Percentiles rank a stretch among this genome's conserved stretches.
Evolutionary conservation across 768 basidiomycete genomes (phyloP).

Genomic region (Rhizopogon roseolus): DNA sequence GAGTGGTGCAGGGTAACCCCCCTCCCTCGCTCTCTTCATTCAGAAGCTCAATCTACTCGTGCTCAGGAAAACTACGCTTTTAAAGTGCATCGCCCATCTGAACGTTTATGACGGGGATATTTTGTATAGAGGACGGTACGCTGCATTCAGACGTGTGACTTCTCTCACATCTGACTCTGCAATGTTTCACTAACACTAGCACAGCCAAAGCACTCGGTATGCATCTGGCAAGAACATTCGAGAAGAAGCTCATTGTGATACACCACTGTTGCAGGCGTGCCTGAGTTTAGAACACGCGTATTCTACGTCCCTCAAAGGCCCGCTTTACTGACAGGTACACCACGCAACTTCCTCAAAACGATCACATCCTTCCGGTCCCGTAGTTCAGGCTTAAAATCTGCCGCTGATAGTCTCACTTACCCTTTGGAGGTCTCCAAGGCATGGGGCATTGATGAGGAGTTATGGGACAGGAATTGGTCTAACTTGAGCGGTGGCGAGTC

Average conservation of each 20-base stretch:
- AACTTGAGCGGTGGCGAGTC: slow-evolving; percentile 83
- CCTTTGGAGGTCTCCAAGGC: slow-evolving; percentile 49
- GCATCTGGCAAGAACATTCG: slow-evolving; percentile 9
- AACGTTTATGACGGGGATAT: slow-evolving; percentile 65
- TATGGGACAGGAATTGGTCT: slow-evolving; percentile 81
- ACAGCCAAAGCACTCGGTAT: slow-evolving; percentile 46
- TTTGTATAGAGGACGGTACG: slow-evolving; percentile 63
- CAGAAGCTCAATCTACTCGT: background rate
- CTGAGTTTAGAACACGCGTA: slow-evolving; percentile 71
- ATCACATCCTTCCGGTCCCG: slow-evolving; percentile 50
- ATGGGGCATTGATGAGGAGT: slow-evolving; percentile 63
- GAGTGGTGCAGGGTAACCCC: slow-evolving; percentile 63
- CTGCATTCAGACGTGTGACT: slow-evolving; percentile 4
- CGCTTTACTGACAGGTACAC: slow-evolving; percentile 79
- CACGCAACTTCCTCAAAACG: slow-evolving; percentile 61
- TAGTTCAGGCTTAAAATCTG: slow-evolving; percentile 21
- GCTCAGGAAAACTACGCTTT: slow-evolving; percentile 60
- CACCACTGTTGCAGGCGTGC: slow-evolving; percentile 48
- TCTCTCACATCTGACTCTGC: background rate
- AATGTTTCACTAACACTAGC: slow-evolving; percentile 23
- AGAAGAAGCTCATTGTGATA: background rate
- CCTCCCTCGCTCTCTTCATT: background rate
- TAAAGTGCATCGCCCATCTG: slow-evolving; percentile 83
- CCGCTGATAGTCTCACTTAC: slow-evolving; percentile 23
- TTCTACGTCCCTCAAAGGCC: slow-evolving; percentile 88